Conservation (phyloP, 768 basidiomycete species). For the Lactarius quietus region DNA sequence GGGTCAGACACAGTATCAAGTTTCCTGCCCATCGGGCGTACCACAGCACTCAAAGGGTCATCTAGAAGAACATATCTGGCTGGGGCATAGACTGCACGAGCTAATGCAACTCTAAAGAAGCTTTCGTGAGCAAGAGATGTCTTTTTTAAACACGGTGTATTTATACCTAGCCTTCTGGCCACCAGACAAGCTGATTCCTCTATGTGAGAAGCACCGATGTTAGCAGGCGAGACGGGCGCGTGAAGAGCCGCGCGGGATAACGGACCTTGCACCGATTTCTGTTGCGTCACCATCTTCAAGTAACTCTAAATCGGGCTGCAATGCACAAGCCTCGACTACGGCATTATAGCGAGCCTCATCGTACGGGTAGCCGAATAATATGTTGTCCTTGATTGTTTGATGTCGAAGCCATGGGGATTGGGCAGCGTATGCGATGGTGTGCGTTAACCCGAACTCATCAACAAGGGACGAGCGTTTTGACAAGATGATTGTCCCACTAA, state of each 20-base stretch:
- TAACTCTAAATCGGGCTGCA: slow-evolving; percentile 75
- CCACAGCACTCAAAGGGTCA: slow-evolving; percentile 80
- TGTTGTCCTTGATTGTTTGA: slow-evolving; percentile 55
- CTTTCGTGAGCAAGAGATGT: not conserved
- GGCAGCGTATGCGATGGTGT: slow-evolving; percentile 45
- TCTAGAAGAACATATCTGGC: slow-evolving; percentile 60
- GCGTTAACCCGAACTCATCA: slow-evolving; percentile 58
- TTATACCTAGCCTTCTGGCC: slow-evolving; percentile 76
- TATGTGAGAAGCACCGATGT: slow-evolving; percentile 26
- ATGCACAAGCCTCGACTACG: slow-evolving; percentile 82
- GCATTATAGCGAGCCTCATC: slow-evolving; percentile 70
- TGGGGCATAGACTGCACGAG: slow-evolving; percentile 72
- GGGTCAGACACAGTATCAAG: not conserved
- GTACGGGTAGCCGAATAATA: slow-evolving; percentile 51
- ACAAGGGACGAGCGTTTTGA: slow-evolving; percentile 58
- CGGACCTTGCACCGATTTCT: slow-evolving; percentile 71
- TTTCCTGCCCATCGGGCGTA: slow-evolving; percentile 37
- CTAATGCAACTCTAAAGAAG: slow-evolving; percentile 66
- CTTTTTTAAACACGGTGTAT: not conserved
- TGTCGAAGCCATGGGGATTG: slow-evolving; percentile 48
- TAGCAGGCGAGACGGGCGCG: not conserved
- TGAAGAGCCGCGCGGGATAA: not conserved
- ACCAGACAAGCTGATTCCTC: slow-evolving; percentile 73
- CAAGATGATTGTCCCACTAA: slow-evolving; percentile 56
- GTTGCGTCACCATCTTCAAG: slow-evolving; percentile 85